These are phyloP conservation scores for Fusarium keratoplasticum DNA, from an alignment of 2,329 filamentous ascomycete species.

Conservation along the genomic window DNA sequence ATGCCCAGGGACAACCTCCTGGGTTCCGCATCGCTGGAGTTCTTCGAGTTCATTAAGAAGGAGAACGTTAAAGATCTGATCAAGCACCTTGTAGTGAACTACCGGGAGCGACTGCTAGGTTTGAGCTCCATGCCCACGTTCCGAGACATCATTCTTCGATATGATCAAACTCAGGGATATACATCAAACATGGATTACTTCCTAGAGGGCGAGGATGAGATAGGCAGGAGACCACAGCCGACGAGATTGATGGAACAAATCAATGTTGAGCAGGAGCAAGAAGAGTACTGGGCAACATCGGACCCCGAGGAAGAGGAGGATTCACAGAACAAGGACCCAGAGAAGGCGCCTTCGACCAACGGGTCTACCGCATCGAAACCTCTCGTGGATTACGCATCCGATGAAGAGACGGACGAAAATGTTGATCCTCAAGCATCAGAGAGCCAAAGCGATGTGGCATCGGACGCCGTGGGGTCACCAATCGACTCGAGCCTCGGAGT, in stretches of 20 bases:
- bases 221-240: slow-evolving; percentile 55
- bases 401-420: slow-evolving; percentile 75
- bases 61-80: slow-evolving; percentile 85
- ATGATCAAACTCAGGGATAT: slow-evolving; percentile 81
- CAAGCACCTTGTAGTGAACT: slow-evolving; percentile 85
- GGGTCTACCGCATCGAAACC: slow-evolving; percentile 74
- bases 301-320: slow-evolving; percentile 85
- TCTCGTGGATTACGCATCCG: slow-evolving; percentile 91
- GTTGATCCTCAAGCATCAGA: slow-evolving; percentile 67
- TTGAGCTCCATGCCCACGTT: slow-evolving; percentile 91
- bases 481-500: slow-evolving; percentile 35
- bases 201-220: slow-evolving; percentile 75
- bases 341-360: slow-evolving; percentile 61
- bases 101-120: slow-evolving; percentile 78
- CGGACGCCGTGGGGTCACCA: slow-evolving; percentile 49
- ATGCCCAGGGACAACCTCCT: slow-evolving; percentile 94
- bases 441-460: slow-evolving; percentile 47
- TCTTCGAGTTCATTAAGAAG: slow-evolving; percentile 90
- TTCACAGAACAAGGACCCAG: slow-evolving; percentile 50
- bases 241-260: slow-evolving; percentile 79
- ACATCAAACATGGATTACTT: slow-evolving; percentile 76
- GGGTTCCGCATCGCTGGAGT: slow-evolving; percentile 91
- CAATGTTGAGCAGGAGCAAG: slow-evolving; percentile 80
- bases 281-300: slow-evolving; percentile 92
- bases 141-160: slow-evolving; percentile 77